Evolutionary conservation across 345 rosid genomes (phyloP), one percentile per base, ranked within the genome.

Genomic region (Abelmoschus esculentus): DNA sequence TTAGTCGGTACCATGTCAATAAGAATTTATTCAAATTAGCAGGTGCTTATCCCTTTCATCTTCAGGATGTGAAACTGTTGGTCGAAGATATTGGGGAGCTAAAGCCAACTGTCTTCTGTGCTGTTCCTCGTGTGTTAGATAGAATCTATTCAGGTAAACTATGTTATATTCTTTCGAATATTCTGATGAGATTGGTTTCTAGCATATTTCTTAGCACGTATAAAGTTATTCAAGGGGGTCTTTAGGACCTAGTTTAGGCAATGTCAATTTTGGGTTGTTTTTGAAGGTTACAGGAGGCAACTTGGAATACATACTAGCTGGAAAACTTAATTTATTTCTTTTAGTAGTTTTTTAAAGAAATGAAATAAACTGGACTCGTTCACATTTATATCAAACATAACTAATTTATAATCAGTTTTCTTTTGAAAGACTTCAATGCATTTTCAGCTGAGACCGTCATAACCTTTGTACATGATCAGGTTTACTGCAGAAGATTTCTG

Each of bases 41-140:
- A 46, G 28, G 58, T 57, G 61, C 66, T 77, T 67, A 44, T 70
- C 29, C 67, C 0, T 56, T 47, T n/a, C 67, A 56, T 72, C 66
- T 75, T 29, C 87, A 95, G 99, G 99, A 95, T 74, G 93, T 90
- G 74, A 95, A 92, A 80, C 75, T 90, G 44, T 84, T 95, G 85
- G 70, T 87, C 47, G 99, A 92, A 75, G 99, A 95, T 77, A 72
- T 95, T 55, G 86, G 83, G 69, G 99, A 88, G 78, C 85, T 95
- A 68, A 92, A 87, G 83, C 99, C 99, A 47, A 84, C 90, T 75
- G 64, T 95, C 70, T 90, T 95, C 77, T 95, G 99, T 74, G 98
- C 99, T 22, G 99, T 95, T 75, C 99, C 99, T 64, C 99, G 99
- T 19, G 99, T 95, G 14, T 75, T 95, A 64, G 98, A 95, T 58